Base-by-base conservation (phyloP, 2,329 filamentous ascomycete genomes). In the Fusarium tuaranense region DNA sequence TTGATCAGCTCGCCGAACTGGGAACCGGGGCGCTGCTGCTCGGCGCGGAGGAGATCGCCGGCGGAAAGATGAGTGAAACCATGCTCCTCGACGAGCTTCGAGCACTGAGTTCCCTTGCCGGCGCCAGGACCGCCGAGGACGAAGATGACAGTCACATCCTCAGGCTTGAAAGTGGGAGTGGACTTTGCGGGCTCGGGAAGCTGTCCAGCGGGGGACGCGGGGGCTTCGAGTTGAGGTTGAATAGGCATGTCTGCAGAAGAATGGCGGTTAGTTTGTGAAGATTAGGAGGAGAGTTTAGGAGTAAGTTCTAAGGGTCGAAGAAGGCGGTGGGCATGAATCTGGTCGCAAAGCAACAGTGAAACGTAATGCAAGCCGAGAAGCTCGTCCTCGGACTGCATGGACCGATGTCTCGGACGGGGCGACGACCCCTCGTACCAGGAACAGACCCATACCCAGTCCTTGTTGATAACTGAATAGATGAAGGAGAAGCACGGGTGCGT, bases 31-130 rank as follows among this genome's bases (percentile, higher is more conserved):
- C 96, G 93, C 80, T 96, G 89, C 86, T 98, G 97, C 87, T 99
- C 97, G 73, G 95, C 95, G 71, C 97, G 94, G 73, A 99, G 89
- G 55, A 99, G 89, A 83, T 99, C 97, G 68, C 97, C 97, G 0
- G 97, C 97, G 5, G 93, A 97, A 39, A 99, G 91, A 84, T 99
- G 97, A 70, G 91, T 93, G 91, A 98, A 98, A 82, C 92, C 92
- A 83, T 97, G 97, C 83, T 97, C 91, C 55, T 90, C 87, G 61
- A 98, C 96, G 38, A 99, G 92, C 75, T 94, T 94, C 76, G 91
- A 90, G 87, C 96, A 98, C 85, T 99, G 96, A 4, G 97, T 99
- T 79, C 97, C 97, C 84, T 99, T 99, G 79, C 97, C 97, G 73
- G 95, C 94, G 75, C 97, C 97, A 16, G 97, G 97, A 3, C 97